Base-by-base conservation (phyloP, 1,284 basidiomycete genomes). In the Cystobasidium sp. region DNA sequence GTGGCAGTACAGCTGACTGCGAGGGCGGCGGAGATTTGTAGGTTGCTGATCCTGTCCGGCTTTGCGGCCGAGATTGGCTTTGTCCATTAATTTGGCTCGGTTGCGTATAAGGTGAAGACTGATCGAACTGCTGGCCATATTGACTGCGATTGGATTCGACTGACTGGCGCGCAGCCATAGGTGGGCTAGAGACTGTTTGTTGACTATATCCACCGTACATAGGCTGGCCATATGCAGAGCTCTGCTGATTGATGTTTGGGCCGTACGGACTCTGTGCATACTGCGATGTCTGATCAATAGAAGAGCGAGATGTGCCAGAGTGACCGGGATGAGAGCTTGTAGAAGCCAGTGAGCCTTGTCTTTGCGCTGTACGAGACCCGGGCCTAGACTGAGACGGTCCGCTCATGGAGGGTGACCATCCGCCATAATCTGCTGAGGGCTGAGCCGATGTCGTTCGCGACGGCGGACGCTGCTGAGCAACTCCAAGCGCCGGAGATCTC, bases 311-410 rank as follows among this genome's bases (percentile, higher is more conserved):
- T 1, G 59, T 49, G 46, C n/a, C 68, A 18, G 31, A 39, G 37
- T 53, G 69, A 63, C 31, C 64, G 41, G 18, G 61, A 7, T 63
- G 43, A 7, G 61, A 63, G 22, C 43, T 37, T 12, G 44, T 31
- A 31, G 61, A 63, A 20, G 49, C 64, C 14, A 53, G 47, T 12
- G 64, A 66, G 18, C 39, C 64, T 55, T 66, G 64, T 41, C 64
- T 20, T 41, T 66, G 49, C 9, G 49, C 51, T 24, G 64, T 53
- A 31, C 49, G 8, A 10, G 64, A 66, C 12, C 64, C 51, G 22
- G 64, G 64, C 24, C 64, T 46, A 8, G 64, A 66, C 41, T 55
- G 39, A n/a, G 64, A 22, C 20, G 41, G 8, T 7, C 41, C 64
- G 51, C 49, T 31, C 24, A 66, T 66, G 18, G 64, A 47, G 6